Percentiles rank a stretch among this genome's conserved stretches.
Evolutionary conservation across 208 protist genomes (phyloP).

Genomic region (Wallacemonas sp.): DNA sequence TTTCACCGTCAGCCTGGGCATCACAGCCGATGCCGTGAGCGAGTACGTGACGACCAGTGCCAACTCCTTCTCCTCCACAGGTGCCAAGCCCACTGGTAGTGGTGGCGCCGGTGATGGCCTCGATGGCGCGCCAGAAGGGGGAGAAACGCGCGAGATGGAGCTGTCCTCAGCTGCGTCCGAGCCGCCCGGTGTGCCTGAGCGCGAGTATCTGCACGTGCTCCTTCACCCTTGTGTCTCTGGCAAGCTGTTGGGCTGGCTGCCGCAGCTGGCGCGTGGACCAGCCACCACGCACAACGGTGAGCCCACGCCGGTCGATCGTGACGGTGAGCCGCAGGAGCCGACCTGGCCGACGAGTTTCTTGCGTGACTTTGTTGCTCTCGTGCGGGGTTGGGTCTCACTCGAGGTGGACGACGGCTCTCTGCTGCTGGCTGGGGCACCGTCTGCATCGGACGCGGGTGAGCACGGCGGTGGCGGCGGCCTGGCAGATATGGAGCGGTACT

Average conservation of each 20-base stretch:
- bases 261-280: too few species aligned
- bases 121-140: neutral
- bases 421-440: too few species aligned
- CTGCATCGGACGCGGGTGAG: too few species aligned
- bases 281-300: too few species aligned
- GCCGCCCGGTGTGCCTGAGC: neutral
- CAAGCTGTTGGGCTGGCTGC: neutral
- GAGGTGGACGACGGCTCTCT: constrained; percentile 28
- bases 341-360: constrained; percentile 22
- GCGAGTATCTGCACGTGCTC: constrained; percentile 3
- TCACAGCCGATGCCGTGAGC: neutral
- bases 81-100: too few species aligned
- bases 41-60: constrained; percentile 6
- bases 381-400: constrained; percentile 32
- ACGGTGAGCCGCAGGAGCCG: neutral
- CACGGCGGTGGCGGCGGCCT: too few species aligned
- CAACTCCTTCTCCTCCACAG: too few species aligned
- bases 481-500: too few species aligned
- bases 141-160: neutral
- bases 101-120: neutral
- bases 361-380: constrained; percentile 28
- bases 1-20: constrained; percentile 7
- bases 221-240: neutral
- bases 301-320: too few species aligned
- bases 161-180: neutral